Percentiles rank a stretch among this genome's conserved stretches.
These are phyloP conservation scores for Trichoderma koningiopsis DNA, from an alignment of 2,329 filamentous ascomycete genomes.

Conservation along the genomic window DNA sequence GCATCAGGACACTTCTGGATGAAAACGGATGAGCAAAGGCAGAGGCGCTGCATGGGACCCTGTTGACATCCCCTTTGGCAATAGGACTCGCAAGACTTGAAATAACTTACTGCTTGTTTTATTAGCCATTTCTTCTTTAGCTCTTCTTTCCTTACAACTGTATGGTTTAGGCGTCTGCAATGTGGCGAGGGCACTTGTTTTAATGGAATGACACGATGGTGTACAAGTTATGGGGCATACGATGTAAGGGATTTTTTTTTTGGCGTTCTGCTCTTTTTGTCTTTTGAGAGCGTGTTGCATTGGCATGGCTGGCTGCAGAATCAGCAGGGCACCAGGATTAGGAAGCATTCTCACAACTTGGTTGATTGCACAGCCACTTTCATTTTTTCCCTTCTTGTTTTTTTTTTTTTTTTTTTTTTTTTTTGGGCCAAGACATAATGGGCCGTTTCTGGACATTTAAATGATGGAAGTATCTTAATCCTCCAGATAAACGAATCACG, in stretches of 20 bases:
- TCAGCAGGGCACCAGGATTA: constrained; percentile 5
- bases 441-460: not conserved
- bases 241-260: not conserved
- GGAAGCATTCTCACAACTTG: constrained; percentile 12
- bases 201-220: not conserved
- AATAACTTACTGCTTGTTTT: constrained; percentile 3
- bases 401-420: not conserved
- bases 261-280: constrained; percentile 13
- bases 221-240: not conserved
- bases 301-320: constrained; percentile 10
- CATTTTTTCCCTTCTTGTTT: not conserved
- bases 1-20: not conserved
- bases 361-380: constrained; percentile 7
- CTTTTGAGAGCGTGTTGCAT: constrained; percentile 15
- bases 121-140: not conserved
- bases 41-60: constrained; percentile 1
- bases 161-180: constrained; percentile 5
- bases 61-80: not conserved
- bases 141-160: not conserved
- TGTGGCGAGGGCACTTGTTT: not conserved
- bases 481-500: not conserved
- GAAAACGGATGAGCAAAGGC: not conserved
- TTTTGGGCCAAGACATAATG: not conserved
- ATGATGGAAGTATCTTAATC: not conserved
- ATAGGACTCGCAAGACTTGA: not conserved